Conservation (phyloP, 192 early-diverging fungal species). For the Entomortierella chlamydospora region DNA sequence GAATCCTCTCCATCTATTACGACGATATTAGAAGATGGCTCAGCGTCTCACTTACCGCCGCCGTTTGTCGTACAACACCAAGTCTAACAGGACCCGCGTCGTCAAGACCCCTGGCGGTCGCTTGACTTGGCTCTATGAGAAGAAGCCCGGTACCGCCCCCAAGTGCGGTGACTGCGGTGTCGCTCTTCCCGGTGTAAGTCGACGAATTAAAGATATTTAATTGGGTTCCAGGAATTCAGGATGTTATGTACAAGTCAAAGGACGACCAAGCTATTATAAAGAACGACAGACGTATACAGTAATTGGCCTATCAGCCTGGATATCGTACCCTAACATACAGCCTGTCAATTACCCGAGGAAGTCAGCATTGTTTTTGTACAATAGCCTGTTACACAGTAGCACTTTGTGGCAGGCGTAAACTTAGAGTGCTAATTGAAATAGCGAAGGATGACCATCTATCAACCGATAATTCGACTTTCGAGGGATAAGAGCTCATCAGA, state of each 20-base stretch:
- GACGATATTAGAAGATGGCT: slow-evolving; percentile 81
- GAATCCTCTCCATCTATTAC: slow-evolving; percentile 1
- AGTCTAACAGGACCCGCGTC: slow-evolving; percentile 86
- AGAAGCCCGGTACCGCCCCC: slow-evolving; percentile 92
- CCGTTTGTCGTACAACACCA: slow-evolving; percentile 92
- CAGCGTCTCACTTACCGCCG: slow-evolving; percentile 87
- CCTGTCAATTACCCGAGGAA: not conserved
- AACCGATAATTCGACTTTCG: not conserved
- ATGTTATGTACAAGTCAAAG: too few species aligned
- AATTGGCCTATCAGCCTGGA: too few species aligned
- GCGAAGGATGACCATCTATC: too few species aligned
- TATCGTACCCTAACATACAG: too few species aligned
- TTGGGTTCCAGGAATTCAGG: not conserved
- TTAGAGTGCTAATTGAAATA: too few species aligned
- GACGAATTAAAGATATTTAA: not conserved
- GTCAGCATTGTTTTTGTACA: too few species aligned
- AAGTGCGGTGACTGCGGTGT: slow-evolving; percentile 98
- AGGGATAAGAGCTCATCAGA: not conserved
- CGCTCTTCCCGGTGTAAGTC: slow-evolving; percentile 86
- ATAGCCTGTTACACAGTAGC: too few species aligned
- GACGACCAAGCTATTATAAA: too few species aligned
- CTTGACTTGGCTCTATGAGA: slow-evolving; percentile 90
- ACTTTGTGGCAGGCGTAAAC: too few species aligned
- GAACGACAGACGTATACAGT: too few species aligned
- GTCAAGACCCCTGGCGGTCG: slow-evolving; percentile 96